phyloP scores from a whole-genome alignment of 2,329 filamentous ascomycete genomes.

The Phialemoniopsis sp. region DNA sequence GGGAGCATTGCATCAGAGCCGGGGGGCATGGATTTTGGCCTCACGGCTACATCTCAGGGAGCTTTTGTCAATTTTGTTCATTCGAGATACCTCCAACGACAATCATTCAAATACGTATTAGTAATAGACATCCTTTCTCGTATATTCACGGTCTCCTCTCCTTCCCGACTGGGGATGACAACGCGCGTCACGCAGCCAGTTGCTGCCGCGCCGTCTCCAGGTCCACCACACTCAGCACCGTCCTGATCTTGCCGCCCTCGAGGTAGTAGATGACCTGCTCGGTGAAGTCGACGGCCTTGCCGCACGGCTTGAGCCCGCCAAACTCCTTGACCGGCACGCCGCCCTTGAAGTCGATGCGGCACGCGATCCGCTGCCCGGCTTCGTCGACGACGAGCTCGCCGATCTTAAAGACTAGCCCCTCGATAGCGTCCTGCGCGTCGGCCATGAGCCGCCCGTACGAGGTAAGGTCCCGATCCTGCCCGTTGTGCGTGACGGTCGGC shows the following conservation, averaged over 20 bases:
- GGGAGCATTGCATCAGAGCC: too few species aligned
- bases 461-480: conserved; percentile 11
- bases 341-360: conserved; percentile 22
- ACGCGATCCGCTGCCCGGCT: conserved; percentile 21
- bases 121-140: too few species aligned
- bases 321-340: conserved; percentile 18
- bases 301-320: conserved; percentile 20
- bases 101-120: too few species aligned
- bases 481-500: conserved; percentile 21
- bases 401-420: conserved; percentile 18
- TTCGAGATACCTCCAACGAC: too few species aligned
- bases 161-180: too few species aligned
- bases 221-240: conserved; percentile 28
- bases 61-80: too few species aligned
- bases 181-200: conserved; percentile 1
- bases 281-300: conserved; percentile 17
- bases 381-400: conserved; percentile 23
- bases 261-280: conserved; percentile 30
- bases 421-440: conserved; percentile 18
- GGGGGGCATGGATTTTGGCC: too few species aligned
- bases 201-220: conserved; percentile 16
- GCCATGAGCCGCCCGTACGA: conserved; percentile 22
- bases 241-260: conserved; percentile 22
- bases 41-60: too few species aligned
- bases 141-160: too few species aligned